A percentile compares a stretch with the other conserved stretches of the same genome.
phyloP scores from a whole-genome alignment of 202 grass and related monocot genomes.

The Zizania palustris region DNA sequence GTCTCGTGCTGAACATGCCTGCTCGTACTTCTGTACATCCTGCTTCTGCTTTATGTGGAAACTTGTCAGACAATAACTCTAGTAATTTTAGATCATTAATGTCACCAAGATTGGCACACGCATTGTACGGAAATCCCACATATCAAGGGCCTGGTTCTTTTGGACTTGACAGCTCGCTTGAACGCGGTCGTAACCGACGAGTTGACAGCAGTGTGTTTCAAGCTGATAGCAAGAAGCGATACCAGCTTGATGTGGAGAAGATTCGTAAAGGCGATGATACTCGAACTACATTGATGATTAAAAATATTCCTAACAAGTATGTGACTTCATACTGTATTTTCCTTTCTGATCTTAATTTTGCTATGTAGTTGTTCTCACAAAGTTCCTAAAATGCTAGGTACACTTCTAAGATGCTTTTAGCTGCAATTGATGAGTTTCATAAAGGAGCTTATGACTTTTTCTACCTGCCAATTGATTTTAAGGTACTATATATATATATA shows the following conservation, averaged over 20 bases:
- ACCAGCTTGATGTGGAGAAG: conserved; percentile 96
- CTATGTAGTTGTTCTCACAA: conserved; percentile 26
- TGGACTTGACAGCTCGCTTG: conserved; percentile 62
- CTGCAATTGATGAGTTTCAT: conserved; percentile 87
- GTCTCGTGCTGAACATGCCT: conserved; percentile 70
- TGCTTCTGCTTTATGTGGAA: conserved; percentile 55
- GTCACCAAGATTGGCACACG: conserved; percentile 66
- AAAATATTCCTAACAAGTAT: conserved; percentile 98
- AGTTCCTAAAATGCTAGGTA: conserved; percentile 56
- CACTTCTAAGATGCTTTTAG: conserved; percentile 97
- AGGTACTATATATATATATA: conserved; percentile 52
- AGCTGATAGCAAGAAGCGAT: conserved; percentile 88
- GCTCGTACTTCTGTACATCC: conserved; percentile 51
- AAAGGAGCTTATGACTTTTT: conserved; percentile 94
- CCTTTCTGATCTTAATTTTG: conserved; percentile 20
- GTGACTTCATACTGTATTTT: conserved; percentile 23
- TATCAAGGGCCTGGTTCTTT: conserved; percentile 57
- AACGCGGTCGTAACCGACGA: conserved; percentile 52
- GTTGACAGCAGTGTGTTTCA: conserved; percentile 62
- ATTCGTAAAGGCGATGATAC: conserved; percentile 80
- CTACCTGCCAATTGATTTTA: conserved; percentile 99
- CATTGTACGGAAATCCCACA: conserved; percentile 57
- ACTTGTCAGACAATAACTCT: conserved; percentile 62
- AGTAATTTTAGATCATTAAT: conserved; percentile 54
- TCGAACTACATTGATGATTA: conserved; percentile 97